A percentile compares a stretch with the other conserved stretches of the same genome.
Evolutionary conservation across 2,329 filamentous ascomycete genomes (phyloP).

Genomic region (Aquanectria penicillioides): DNA sequence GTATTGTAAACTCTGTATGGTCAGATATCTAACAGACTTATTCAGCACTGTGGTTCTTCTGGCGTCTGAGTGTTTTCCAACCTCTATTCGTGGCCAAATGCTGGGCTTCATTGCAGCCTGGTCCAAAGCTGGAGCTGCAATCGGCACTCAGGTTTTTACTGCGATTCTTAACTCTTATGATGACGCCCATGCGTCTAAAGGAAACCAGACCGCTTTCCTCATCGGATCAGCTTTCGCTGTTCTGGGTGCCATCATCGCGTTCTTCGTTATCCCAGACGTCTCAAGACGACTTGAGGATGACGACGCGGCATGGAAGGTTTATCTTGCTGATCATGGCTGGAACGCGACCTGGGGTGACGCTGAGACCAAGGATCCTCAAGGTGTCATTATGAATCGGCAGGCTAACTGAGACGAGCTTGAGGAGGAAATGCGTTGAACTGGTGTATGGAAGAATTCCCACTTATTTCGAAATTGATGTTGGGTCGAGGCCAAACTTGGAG

Average conservation of each 20-base stretch:
- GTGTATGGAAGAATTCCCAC: too few species aligned
- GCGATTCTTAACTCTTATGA: slow-evolving; percentile 58
- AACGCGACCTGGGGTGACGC: slow-evolving; percentile 42
- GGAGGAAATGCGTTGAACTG: too few species aligned
- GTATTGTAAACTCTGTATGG: not conserved
- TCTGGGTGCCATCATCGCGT: slow-evolving; percentile 48
- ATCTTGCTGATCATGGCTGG: slow-evolving; percentile 42
- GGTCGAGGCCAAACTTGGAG: too few species aligned
- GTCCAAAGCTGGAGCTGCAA: slow-evolving; percentile 60
- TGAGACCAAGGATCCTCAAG: slow-evolving; percentile 39
- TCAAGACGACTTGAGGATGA: slow-evolving; percentile 41
- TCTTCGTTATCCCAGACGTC: slow-evolving; percentile 40
- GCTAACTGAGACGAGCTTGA: too few species aligned
- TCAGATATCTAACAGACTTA: not conserved
- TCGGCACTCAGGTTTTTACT: slow-evolving; percentile 61
- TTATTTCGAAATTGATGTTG: too few species aligned
- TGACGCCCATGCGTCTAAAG: slow-evolving; percentile 49
- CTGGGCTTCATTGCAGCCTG: slow-evolving; percentile 58
- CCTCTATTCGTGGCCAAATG: slow-evolving; percentile 59
- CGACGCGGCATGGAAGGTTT: slow-evolving; percentile 44
- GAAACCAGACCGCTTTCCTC: slow-evolving; percentile 60
- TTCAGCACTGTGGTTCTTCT: slow-evolving; percentile 50
- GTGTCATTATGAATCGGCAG: slow-evolving; percentile 22
- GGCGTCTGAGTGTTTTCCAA: slow-evolving; percentile 60
- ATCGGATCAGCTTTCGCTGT: slow-evolving; percentile 61